Conservation (phyloP, 208 protist genomes). For the Trypanosoma theileri region DNA sequence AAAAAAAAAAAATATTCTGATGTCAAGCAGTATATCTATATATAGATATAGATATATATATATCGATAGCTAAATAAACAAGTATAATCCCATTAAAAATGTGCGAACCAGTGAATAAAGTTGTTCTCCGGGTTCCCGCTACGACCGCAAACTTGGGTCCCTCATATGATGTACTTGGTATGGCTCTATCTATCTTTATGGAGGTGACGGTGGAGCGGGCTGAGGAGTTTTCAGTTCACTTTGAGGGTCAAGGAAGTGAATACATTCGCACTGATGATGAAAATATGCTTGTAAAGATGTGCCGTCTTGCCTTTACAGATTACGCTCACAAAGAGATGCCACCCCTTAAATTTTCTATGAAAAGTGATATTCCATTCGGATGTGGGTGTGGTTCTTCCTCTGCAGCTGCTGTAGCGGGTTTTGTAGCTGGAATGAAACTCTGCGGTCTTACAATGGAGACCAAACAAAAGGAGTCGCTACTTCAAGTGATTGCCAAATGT, state of each 20-base stretch:
- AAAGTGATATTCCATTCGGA: constrained; percentile 90
- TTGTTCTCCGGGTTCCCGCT: constrained; percentile 87
- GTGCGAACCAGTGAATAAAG: constrained; percentile 39
- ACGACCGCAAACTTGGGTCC: constrained; percentile 94
- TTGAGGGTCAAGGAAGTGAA: constrained; percentile 81
- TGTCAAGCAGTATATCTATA: too few species aligned
- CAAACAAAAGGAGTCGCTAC: constrained; percentile 62
- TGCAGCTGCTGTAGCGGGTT: constrained; percentile 87
- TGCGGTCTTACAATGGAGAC: constrained; percentile 80
- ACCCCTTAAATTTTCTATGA: constrained; percentile 76
- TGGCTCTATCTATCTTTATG: constrained; percentile 92
- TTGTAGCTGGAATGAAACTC: constrained; percentile 89
- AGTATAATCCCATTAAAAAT: constrained; percentile 3
- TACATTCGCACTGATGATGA: constrained; percentile 59
- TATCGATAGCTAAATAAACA: neutral
- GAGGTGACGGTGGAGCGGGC: constrained; percentile 83
- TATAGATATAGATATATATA: too few species aligned
- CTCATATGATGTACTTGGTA: constrained; percentile 90
- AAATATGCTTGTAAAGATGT: constrained; percentile 88
- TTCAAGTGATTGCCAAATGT: constrained; percentile 80
- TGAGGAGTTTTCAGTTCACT: constrained; percentile 67
- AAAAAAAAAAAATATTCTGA: too few species aligned
- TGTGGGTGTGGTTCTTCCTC: constrained; percentile 91
- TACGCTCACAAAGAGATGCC: constrained; percentile 81
- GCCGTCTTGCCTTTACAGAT: constrained; percentile 68